Evolutionary conservation across 805 yeast genomes (phyloP), one percentile per base, ranked within the genome.

Genomic region (Candida nonsorbophila): DNA sequence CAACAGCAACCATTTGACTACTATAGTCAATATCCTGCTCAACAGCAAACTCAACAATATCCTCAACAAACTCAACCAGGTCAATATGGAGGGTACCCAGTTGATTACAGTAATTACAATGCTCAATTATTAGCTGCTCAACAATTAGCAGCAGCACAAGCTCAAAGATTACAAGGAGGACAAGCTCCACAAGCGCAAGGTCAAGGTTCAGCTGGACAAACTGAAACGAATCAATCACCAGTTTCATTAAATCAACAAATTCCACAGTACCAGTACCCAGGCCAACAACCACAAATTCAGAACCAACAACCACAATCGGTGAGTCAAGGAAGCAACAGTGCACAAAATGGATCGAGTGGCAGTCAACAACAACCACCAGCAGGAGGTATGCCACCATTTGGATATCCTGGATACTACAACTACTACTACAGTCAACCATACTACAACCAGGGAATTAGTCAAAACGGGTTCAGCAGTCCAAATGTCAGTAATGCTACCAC

Each of bases 41-140:
- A 48, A 38, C 68, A n/a, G n/a, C n/a, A 56, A 39, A 67, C 55
- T 33, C 69, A 62, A 37, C 62, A 58, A 34, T 59, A 60, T 12
- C 66, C 58, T 43, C 68, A 62, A 41, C 57, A 58, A 30, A 54
- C 54, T 20, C 68, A 62, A 37, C 70, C 70, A 32, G 66, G 59
- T 19, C 67, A 59, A 44, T 65, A 55, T 44, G 68, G 52, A 26
- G 63, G 58, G 25, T 66, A 62, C 49, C 71, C 71, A 26, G 67
- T 47, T 25, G 72, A 65, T 42, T 65, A 65, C 50, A 49, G 59
- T 23, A 55, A 55, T 21, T 62, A 62, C 44, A 55, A 49, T 28
- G 60, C 53, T 32, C 66, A 56, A 39, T 48, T 44, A 28, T 52
- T 51, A 29, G 54, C 51, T 24, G 48, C 53, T 30, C 41, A 37